These are phyloP conservation scores for Venturia asperata DNA, from an alignment of 2,329 filamentous ascomycete genomes.

Conservation along the genomic window DNA sequence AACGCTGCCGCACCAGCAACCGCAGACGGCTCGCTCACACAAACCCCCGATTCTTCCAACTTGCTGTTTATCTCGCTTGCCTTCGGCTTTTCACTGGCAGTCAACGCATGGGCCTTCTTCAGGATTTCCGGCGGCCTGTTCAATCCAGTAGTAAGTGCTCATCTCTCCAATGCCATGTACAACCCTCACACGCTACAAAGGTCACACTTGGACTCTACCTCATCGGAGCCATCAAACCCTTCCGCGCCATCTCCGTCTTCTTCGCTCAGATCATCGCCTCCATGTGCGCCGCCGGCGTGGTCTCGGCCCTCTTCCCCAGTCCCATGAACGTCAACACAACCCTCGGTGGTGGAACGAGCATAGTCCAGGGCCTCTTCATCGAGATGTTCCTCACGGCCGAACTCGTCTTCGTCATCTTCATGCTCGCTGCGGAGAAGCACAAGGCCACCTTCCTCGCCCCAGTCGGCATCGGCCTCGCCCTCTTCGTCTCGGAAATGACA, in stretches of 20 bases:
- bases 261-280: constrained; percentile 31
- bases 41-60: constrained; percentile 17
- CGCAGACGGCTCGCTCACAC: constrained; percentile 2
- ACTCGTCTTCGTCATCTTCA: constrained; percentile 28
- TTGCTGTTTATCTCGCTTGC: constrained; percentile 27
- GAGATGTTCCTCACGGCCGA: constrained; percentile 45
- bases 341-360: constrained; percentile 35
- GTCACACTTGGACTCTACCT: constrained; percentile 35
- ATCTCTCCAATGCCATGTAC: constrained; percentile 27
- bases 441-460: constrained; percentile 37
- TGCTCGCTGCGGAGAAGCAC: constrained; percentile 38
- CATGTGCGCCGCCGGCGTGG: constrained; percentile 38
- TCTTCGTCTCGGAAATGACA: constrained; percentile 21
- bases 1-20: constrained; percentile 17
- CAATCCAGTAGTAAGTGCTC: constrained; percentile 28
- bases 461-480: constrained; percentile 26
- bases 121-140: constrained; percentile 1
- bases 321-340: constrained; percentile 38
- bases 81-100: constrained; percentile 24
- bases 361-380: constrained; percentile 44
- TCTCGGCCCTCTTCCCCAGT: constrained; percentile 39
- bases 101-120: constrained; percentile 20
- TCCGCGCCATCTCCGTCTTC: constrained; percentile 29
- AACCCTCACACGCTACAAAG: constrained; percentile 19
- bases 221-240: constrained; percentile 31